Conservation (phyloP, 2,329 filamentous ascomycete genomes). For the Pochonia chlamydosporia region DNA sequence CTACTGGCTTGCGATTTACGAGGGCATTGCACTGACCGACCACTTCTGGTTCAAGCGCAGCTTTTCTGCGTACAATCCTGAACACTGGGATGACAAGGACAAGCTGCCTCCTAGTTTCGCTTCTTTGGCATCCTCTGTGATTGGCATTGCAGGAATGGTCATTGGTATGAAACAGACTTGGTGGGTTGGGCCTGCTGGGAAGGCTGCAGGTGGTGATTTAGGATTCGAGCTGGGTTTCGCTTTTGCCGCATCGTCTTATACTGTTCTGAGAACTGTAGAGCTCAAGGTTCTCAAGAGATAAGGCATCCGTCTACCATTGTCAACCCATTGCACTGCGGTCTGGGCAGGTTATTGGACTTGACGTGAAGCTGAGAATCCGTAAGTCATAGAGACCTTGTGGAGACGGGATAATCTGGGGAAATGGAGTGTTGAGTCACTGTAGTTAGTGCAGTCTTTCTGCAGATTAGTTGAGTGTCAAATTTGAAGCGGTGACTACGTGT, state of each 20-base stretch:
- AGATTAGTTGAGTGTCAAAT: no score
- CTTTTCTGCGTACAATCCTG: slow-evolving; percentile 52
- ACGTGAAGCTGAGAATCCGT: no score
- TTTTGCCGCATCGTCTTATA: slow-evolving; percentile 31
- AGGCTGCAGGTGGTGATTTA: slow-evolving; percentile 43
- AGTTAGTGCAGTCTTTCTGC: no score
- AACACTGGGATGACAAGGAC: slow-evolving; percentile 50
- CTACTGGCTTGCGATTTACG: slow-evolving; percentile 73
- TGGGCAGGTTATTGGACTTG: no score
- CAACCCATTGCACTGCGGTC: no score
- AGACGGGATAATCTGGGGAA: no score
- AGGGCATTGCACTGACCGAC: slow-evolving; percentile 58
- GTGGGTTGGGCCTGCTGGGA: slow-evolving; percentile 63
- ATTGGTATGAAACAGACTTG: slow-evolving; percentile 66
- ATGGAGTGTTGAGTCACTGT: no score
- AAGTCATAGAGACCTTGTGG: no score
- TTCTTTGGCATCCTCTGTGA: slow-evolving; percentile 55
- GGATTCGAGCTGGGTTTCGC: slow-evolving; percentile 57
- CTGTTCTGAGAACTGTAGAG: slow-evolving; percentile 40
- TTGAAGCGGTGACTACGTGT: no score
- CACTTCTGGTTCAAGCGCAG: slow-evolving; percentile 64
- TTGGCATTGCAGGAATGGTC: slow-evolving; percentile 60
- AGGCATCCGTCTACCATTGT: neutral
- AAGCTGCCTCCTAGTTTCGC: slow-evolving; percentile 60
- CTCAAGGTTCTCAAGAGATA: neutral